phyloP scores from a whole-genome alignment of 2,329 filamentous ascomycete species.

The Amesomyces nigricolor region DNA sequence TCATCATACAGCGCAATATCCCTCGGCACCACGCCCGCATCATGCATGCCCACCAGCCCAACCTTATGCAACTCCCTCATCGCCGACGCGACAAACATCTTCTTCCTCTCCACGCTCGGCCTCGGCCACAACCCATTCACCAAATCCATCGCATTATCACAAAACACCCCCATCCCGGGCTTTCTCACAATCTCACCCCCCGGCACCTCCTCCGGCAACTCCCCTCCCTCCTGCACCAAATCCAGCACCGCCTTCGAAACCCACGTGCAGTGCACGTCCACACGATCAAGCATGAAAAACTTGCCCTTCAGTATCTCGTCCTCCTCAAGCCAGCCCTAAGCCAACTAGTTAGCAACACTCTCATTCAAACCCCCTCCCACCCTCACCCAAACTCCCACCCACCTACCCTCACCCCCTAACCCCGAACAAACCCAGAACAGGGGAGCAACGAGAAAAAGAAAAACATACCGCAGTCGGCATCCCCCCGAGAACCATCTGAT shows the following conservation, averaged over 20 bases:
- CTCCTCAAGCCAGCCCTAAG: constrained; percentile 48
- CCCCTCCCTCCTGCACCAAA: constrained; percentile 51
- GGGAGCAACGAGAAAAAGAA: too few species aligned
- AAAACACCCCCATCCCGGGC: constrained; percentile 63
- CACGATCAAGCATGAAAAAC: constrained; percentile 64
- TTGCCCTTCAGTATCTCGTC: constrained; percentile 47
- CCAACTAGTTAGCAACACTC: neutral
- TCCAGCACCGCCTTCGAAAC: constrained; percentile 59
- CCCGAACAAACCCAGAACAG: neutral
- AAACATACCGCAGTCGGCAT: constrained; percentile 59
- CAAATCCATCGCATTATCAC: constrained; percentile 66
- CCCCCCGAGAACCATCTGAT: constrained; percentile 58
- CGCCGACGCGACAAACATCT: constrained; percentile 51
- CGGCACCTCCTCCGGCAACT: constrained; percentile 43
- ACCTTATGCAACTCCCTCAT: constrained; percentile 58
- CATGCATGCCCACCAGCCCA: constrained; percentile 63
- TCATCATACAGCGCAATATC: constrained; percentile 51
- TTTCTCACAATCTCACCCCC: constrained; percentile 59
- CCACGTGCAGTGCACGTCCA: constrained; percentile 66
- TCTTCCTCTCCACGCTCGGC: constrained; percentile 48
- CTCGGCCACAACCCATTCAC: constrained; percentile 53
- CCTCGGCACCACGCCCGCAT: constrained; percentile 55
- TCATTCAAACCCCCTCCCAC: neutral
- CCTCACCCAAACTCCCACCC: neutral
- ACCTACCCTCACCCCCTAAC: neutral